Base-by-base conservation (phyloP, 805 yeast genomes). In the Hyphopichia homilentoma region DNA sequence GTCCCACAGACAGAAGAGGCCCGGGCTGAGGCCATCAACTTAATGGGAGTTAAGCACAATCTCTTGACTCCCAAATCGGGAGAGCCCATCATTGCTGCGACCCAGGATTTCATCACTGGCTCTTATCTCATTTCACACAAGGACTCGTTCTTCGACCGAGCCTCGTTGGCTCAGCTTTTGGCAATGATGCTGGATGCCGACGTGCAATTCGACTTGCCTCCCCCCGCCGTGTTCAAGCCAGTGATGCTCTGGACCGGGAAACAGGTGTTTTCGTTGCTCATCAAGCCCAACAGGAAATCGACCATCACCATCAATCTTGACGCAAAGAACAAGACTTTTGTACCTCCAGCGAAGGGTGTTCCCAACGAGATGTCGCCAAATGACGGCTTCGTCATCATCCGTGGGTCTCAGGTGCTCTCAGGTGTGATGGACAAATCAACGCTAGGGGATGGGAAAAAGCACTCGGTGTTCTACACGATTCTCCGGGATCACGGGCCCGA, bases 1-100 rank as follows among this genome's bases (percentile, higher is more conserved):
- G 98, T 93, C 28, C 98, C 98, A 2, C 99, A 93, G 60, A 93
- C 97, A 1, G 97, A 93, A 62, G 98, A 93, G 61, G 97, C 98
- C 1, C 70, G 98, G 44, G 95, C 97, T 1, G 99, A 93, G 60
- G 98, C 98, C n/a, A 87, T 90, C 61, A 85, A 84, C 51, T 71
- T 93, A 52, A 93, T 93, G 99, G 98, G 97, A 34, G 98, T 93
- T 25, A 93, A 93, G 50, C 84, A 89, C 54, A 93, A 93, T 55
- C 68, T 93, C 42, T 73, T 93, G 46, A 93, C 98, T 1, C 99
- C 99, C 7, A 86, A 89, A 53, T 85, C 95, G 20, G 99, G 99
- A 48, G 98, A 94, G 52, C 99, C 99, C 0, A 93, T 93, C 48
- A 93, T 93, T 72, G 99, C 98, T 0, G 99, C 99, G 6, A 93